Evolutionary conservation across 192 early-diverging fungal genomes (phyloP), one percentile per base, ranked within the genome.

Genomic region (Entrophospora sp.): DNA sequence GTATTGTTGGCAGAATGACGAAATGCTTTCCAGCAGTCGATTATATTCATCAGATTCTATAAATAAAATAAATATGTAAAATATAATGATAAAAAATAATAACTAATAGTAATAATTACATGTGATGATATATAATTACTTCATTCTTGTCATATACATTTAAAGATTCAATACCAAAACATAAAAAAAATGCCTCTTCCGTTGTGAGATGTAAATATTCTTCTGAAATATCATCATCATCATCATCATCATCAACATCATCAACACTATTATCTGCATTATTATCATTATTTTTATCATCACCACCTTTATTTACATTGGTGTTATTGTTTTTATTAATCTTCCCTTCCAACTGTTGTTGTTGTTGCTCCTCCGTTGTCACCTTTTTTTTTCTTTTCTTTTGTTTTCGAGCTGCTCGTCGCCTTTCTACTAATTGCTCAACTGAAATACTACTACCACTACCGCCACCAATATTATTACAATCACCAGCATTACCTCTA

Each of bases 181-280:
- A 68, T 22, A 94, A 73, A 61, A 91, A 94, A 59, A 90, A 82
- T 0, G 84, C 77, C 66, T 94, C 92, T 48, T 85, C 83, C 3
- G 86, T 73, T 28, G 79, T 86, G 0, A 94, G 71, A 60, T 90
- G 87, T 46, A 86, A 66, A 36, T 81, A 74, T 62, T 94, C 91
- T 48, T 20, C 44, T 53, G 20, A 40, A 14, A 56, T 6, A 28
- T 13, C 24, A 22, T 14, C 30, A 20, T 37, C 58, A 24, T 65
- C 34, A 4, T 53, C 44, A 25, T 37, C 10, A 30, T 10, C 8
- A 44, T 43, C 14, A 46, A 43, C 5, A 56, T 45, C 5, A 30
- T 67, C 35, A 38, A 25, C 32, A 66, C 3, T 52, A 69, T 58
- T 16, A 25, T 62, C 2, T 13, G 28, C 8, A 9, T 20, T n/a